Base-by-base conservation (phyloP, 352 stramenopile species). In the Globisporangium orthogonon region DNA sequence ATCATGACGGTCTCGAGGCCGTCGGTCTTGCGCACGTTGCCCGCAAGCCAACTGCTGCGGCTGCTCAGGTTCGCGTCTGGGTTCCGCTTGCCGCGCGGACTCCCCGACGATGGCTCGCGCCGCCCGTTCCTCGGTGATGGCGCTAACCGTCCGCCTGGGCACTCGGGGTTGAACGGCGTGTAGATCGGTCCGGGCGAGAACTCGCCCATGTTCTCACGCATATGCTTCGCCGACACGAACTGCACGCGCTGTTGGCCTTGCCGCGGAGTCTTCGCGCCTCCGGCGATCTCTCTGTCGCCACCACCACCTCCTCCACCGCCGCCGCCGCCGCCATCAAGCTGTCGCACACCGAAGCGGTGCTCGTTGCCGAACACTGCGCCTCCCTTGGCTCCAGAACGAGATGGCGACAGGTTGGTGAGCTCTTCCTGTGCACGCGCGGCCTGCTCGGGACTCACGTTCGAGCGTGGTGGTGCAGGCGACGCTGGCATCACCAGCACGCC, bases 151-250 rank as follows among this genome's bases (percentile, higher is more conserved):
- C 81, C 83, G 15, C 83, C 83, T 10, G 81, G 67, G 13, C 66
- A 80, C n/a, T 88, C 71, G 2, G 83, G 83, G 15, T 89, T 87
- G 55, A 78, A 83, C 43, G 81, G 78, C 18, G 69, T 63, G 65
- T 93, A 93, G 63, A 93, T 93, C 28, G 83, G 83, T 2, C 83
- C 83, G 37, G 83, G 83, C 9, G 83, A 93, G 60, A 91, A 93
- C 70, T 91, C 83, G 67, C 67, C 83, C 81, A 93, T 91, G 55
- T 93, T 93, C 51, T 93, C 83, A 29, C 83, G 81, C 14, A 72
- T 86, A 62, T 93, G 83, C 31, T 78, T 79, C 6, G 76, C 56
- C 18, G 83, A 91, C 40, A 91, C 77, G 56, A 89, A 89, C 56
- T 90, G 83, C 33, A 91, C 74, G 45, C 83, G 81, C 28, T 73